These are phyloP conservation scores for Penicillium manginii DNA, from an alignment of 495 filamentous ascomycete species.

Conservation along the genomic window DNA sequence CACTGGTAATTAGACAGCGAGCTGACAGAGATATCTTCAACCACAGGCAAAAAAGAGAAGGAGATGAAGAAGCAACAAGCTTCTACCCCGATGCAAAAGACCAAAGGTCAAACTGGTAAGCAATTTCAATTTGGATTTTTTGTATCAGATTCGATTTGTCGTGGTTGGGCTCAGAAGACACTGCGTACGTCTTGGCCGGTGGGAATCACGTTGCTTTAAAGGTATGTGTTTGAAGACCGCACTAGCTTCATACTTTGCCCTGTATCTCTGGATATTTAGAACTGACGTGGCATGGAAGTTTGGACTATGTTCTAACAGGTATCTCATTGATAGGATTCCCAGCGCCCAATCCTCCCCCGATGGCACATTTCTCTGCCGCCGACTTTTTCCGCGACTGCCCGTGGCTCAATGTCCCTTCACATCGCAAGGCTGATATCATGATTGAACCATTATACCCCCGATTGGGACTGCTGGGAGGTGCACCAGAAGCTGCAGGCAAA, in stretches of 20 bases:
- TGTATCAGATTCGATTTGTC: constrained; percentile 16
- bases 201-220: constrained; percentile 15
- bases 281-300: constrained; percentile 42
- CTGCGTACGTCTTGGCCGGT: background rate
- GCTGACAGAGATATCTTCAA: background rate
- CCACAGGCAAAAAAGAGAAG: constrained; percentile 47
- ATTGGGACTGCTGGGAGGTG: constrained; percentile 75
- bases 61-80: constrained; percentile 44
- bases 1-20: background rate
- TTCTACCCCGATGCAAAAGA: constrained; percentile 40
- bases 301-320: constrained; percentile 50
- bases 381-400: constrained; percentile 83
- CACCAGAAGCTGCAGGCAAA: constrained; percentile 61
- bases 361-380: constrained; percentile 44
- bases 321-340: constrained; percentile 44
- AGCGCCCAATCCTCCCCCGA: constrained; percentile 23
- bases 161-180: constrained; percentile 39
- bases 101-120: constrained; percentile 55
- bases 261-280: constrained; percentile 22
- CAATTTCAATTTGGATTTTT: constrained; percentile 16
- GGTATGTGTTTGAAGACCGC: constrained; percentile 18
- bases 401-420: constrained; percentile 76
- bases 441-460: constrained; percentile 63
- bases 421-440: constrained; percentile 69
- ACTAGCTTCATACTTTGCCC: constrained; percentile 11